Base-by-base conservation (phyloP, 129 eudicot genomes). In the Cynara cardunculus region DNA sequence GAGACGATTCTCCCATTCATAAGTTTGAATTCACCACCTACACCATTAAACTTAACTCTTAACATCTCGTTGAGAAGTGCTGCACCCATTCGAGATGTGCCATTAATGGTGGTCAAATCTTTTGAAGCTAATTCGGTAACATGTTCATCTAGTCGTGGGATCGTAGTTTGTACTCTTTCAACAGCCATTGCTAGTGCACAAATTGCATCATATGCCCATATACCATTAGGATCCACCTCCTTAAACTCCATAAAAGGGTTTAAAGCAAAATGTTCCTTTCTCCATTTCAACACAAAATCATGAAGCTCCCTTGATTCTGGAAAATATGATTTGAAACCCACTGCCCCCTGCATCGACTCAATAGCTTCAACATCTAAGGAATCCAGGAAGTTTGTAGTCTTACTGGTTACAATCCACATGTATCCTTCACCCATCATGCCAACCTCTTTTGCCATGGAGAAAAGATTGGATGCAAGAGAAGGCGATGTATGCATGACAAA, bases 141-240 rank as follows among this genome's bases (percentile, higher is more conserved):
- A 41, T 41, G 53, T 41, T 41, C 53, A 10, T 41, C 53, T 41
- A 41, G 53, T 41, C 11, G 53, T 41, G 53, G 16, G 1, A 41
- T 6, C 7, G 12, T 14, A 1, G 77, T 31, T 3, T 78, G 69
- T 28, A 11, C 13, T 67, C 14, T 81, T 37, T 84, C 92, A 19
- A 81, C 25, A 25, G 90, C 90, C 72, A 64, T 73, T 32, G 97
- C 92, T 25, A 92, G 34, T 27, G 88, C 89, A 49, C 56, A 84
- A 69, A 80, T 69, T 7, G 87, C 84, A 88, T 92, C 94, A 76
- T 89, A 91, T 71, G 88, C 94, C 88, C 78, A 78, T 4, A 89
- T 25, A 44, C 90, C 90, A 30, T 44, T 41, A 11, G n/a, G 53
- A 53, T 73, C 81, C 1, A 87, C 19, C 30, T 71, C 82, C 71